Evolutionary conservation across 2,329 filamentous ascomycete genomes (phyloP), one percentile per base, ranked within the genome.

Genomic region (Fusarium lateritium): DNA sequence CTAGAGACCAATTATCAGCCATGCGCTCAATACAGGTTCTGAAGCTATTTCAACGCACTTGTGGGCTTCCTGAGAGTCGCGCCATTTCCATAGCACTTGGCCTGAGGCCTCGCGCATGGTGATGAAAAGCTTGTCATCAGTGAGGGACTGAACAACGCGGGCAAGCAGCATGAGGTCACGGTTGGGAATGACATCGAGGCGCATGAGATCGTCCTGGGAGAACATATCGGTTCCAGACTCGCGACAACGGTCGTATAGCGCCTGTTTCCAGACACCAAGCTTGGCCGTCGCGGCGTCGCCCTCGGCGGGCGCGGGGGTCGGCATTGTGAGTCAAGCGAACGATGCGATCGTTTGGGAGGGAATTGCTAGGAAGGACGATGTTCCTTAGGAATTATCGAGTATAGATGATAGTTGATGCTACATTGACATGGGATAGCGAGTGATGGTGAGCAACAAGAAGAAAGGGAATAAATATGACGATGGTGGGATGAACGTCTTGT

Each of bases 41-140:
- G 8, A 6, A 19, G 6, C 8, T 13, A 7, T 46, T 19, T 36
- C 31, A 39, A 76, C 81, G 62, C 79, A 91, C 88, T 90, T 90
- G 71, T 85, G 83, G 4, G 89, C 89, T 71, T 91, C 89, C 45
- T 87, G 86, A 42, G 82, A 80, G 50, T 85, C 84, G 40, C 89
- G 84, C 79, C 87, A 84, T 71, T 85, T 84, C 88, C 88, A 91
- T 33, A 79, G 62, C 49, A 81, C 78, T 67, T 81, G 77, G 45
- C 79, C 79, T 36, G 79, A 80, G 46, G 78, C 74, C 73, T 81
- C 79, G 61, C 79, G 76, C 79, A 81, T 81, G 43, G 80, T 81
- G 50, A 81, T 79, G 71, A 91, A 86, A 38, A 90, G 83, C 76
- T 86, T 87, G 73, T 91, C 88, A 72, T 88, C 82, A 62, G 84